Percentiles rank a stretch among this genome's conserved stretches.
These are phyloP conservation scores for Apophysomyces elegans DNA, from an alignment of 371 early-diverging fungal genomes.

Conservation along the genomic window DNA sequence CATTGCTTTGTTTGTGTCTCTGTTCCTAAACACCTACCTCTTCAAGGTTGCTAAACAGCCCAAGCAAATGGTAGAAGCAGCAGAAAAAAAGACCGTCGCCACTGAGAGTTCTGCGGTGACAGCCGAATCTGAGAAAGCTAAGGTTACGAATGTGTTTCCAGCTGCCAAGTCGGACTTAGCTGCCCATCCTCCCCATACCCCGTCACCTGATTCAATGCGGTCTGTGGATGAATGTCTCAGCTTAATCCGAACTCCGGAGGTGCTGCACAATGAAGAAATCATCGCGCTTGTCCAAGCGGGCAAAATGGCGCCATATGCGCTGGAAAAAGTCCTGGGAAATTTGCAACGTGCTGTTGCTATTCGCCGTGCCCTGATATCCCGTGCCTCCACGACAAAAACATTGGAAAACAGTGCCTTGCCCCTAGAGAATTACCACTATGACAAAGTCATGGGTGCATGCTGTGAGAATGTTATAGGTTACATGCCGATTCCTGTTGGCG, in stretches of 20 bases:
- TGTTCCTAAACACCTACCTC: constrained; percentile 64
- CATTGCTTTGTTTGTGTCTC: constrained; percentile 50
- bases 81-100: constrained; percentile 9
- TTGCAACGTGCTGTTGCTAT: constrained; percentile 82
- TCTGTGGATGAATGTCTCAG: constrained; percentile 61
- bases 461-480: constrained; percentile 98
- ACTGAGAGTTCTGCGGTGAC: background rate
- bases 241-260: constrained; percentile 56
- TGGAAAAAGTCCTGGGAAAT: constrained; percentile 83
- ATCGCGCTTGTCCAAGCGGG: constrained; percentile 70
- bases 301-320: constrained; percentile 79
- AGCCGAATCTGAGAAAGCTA: background rate
- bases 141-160: constrained; percentile 18
- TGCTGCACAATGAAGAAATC: constrained; percentile 75
- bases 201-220: constrained; percentile 20
- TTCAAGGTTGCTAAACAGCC: constrained; percentile 58
- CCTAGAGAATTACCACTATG: constrained; percentile 85
- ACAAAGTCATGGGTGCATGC: constrained; percentile 89
- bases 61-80: constrained; percentile 12
- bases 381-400: constrained; percentile 64
- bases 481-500: constrained; percentile 92
- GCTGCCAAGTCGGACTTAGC: background rate
- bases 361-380: constrained; percentile 76
- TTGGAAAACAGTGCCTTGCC: constrained; percentile 74
- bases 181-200: too few species aligned